Base-by-base conservation (phyloP, 2,329 filamentous ascomycete species). In the Fusarium robinianum region DNA sequence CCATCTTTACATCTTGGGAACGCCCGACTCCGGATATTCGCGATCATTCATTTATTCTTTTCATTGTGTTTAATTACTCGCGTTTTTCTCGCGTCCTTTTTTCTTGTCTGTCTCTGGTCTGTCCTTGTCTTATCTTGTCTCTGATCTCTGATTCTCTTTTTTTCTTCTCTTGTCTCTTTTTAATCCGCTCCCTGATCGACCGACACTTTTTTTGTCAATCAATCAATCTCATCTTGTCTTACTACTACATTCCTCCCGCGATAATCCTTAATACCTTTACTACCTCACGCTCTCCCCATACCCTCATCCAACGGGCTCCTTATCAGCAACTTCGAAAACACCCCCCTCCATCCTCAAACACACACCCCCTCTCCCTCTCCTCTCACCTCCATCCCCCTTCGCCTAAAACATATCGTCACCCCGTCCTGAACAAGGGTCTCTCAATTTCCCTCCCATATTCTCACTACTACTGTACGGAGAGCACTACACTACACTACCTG, bases 381-480 rank as follows among this genome's bases (percentile, higher is more conserved):
- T 40, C 37, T 48, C 38, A 47, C 46, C 47, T 49, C 40, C 35
- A 39, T 30, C 36, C 37, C 19, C 38, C 46, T 33, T 45, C 41
- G 35, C 39, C 36, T 42, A 38, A 40, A 47, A 47, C n/a, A n/a
- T 55, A 57, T 58, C 57, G 46, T 52, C 53, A 45, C 48, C 57
- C 49, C 56, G 54, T 54, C 42, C 50, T 53, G 52, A 49, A 27
- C 41, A 42, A 35, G 56, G 51, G 45, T 55, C 48, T 37, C 51
- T 52, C 52, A 56, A 55, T 55, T 49, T 55, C 49, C 41, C 46
- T 31, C 29, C 10, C 30, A 24, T 8, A 8, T n/a, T 46, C 33
- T 38, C 18, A 12, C 40, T 8, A n/a, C n/a, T n/a, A n/a, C n/a
- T n/a, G n/a, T n/a, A n/a, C n/a, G n/a, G n/a, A n/a, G n/a, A n/a